phyloP scores from a whole-genome alignment of 2,329 filamentous ascomycete genomes.

The Xylariomycetidae sp. region DNA sequence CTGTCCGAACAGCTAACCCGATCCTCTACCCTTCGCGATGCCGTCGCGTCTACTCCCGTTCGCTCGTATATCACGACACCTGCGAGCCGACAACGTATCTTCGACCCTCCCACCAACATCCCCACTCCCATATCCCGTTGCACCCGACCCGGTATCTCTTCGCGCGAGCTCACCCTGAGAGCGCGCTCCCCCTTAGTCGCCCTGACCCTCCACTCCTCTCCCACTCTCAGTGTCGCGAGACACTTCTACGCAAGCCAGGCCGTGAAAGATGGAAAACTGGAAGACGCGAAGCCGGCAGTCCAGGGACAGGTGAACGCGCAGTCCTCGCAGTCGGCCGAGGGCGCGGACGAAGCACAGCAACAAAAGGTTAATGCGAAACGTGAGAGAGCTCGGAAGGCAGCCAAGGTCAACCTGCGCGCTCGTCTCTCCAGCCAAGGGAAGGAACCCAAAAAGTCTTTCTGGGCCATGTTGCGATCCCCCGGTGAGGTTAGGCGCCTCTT shows the following conservation, averaged over 20 bases:
- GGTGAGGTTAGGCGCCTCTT: constrained; percentile 80
- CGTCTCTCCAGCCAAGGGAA: constrained; percentile 80
- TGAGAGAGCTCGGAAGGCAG: constrained; percentile 79
- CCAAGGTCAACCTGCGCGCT: constrained; percentile 83
- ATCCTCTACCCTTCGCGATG: constrained; percentile 7
- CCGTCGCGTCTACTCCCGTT: constrained; percentile 5
- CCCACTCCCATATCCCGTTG: neutral
- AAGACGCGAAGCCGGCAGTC: constrained; percentile 4
- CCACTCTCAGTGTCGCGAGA: constrained; percentile 6
- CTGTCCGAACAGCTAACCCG: constrained; percentile 7
- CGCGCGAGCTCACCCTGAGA: too few relatives aligned
- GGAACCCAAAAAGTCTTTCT: constrained; percentile 45
- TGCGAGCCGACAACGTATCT: neutral
- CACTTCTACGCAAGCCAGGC: constrained; percentile 14
- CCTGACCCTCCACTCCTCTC: constrained; percentile 3
- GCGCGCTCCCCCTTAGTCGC: constrained; percentile 5
- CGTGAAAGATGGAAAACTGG: constrained; percentile 6
- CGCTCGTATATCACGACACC: constrained; percentile 4
- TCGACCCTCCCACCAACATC: neutral
- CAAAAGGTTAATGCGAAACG: neutral
- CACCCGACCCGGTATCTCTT: constrained; percentile 10
- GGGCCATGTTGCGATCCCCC: too few relatives aligned
- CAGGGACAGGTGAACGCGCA: constrained; percentile 2
- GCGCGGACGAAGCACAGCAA: neutral
- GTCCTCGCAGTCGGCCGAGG: neutral